These are phyloP conservation scores for Fusarium buharicum DNA, from an alignment of 2,329 filamentous ascomycete species.

Conservation along the genomic window DNA sequence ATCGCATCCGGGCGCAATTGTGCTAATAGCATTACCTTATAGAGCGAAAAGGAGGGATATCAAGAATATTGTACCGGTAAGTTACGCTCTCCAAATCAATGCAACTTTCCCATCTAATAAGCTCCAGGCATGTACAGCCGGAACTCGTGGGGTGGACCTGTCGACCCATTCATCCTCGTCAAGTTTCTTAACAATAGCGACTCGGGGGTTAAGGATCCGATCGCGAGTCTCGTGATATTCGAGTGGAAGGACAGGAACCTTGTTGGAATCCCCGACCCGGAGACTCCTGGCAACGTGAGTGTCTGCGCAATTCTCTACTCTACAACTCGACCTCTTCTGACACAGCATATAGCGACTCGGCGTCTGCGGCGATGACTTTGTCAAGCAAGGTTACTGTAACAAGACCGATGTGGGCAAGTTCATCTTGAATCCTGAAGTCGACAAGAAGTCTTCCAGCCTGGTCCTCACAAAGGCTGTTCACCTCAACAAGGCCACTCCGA, in stretches of 20 bases:
- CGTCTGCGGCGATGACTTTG: slow-evolving; percentile 80
- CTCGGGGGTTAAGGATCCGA: slow-evolving; percentile 70
- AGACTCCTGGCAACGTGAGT: slow-evolving; percentile 65
- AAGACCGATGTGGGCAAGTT: slow-evolving; percentile 83
- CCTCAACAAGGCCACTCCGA: slow-evolving; percentile 76
- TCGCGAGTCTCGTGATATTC: slow-evolving; percentile 88
- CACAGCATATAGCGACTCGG: slow-evolving; percentile 50
- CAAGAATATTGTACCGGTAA: slow-evolving; percentile 80
- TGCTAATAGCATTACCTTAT: slow-evolving; percentile 38
- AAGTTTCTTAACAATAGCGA: slow-evolving; percentile 75
- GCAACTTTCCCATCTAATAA: slow-evolving; percentile 15
- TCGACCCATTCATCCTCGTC: slow-evolving; percentile 89
- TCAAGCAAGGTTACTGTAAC: slow-evolving; percentile 78
- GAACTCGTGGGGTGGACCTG: slow-evolving; percentile 85
- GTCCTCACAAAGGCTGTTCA: slow-evolving; percentile 86
- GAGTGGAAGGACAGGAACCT: slow-evolving; percentile 89
- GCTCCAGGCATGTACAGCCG: slow-evolving; percentile 87
- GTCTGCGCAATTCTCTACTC: slow-evolving; percentile 4
- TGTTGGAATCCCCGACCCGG: slow-evolving; percentile 74
- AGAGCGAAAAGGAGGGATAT: slow-evolving; percentile 82
- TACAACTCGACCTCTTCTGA: slow-evolving; percentile 19
- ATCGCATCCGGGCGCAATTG: slow-evolving; percentile 2
- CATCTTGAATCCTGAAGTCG: slow-evolving; percentile 81
- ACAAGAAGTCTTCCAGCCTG: slow-evolving; percentile 72
- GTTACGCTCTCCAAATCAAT: slow-evolving; percentile 26